Base-by-base conservation (phyloP, 2,329 filamentous ascomycete species). In the Biscogniauxia mediterranea region DNA sequence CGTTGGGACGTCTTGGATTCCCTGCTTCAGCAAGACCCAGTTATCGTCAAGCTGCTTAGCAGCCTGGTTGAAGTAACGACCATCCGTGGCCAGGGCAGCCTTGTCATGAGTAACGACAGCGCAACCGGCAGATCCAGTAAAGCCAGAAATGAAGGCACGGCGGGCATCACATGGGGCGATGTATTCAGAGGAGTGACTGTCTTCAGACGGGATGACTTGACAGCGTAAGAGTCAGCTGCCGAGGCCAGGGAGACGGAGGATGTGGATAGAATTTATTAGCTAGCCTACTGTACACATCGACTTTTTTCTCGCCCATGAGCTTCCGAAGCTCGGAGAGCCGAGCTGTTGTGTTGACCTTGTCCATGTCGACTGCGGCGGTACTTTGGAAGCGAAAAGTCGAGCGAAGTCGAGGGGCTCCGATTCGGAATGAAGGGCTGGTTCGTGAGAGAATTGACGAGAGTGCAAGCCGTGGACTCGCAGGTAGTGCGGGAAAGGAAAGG, bases 61-160 rank as follows among this genome's bases (percentile, higher is more conserved):
- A 25, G 95, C 95, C 77, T 99, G 95, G 79, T 96, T 98, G 83
- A 98, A 99, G 78, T 99, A 99, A 67, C 95, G 89, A 28, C 95
- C 95, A 75, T 99, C 95, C 28, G 95, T 99, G 13, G 95, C 92
- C 60, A 99, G 80, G 15, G 92, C 92, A 17, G 95, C 95, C 76
- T 93, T 93, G 56, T 92, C 89, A 55, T 86, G 84, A 2, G 93
- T 95, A 60, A 99, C 84, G 56, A 99, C 89, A 49, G 93, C 95
- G 66, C 92, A 96, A 61, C 95, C 95, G 52, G 95, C 94, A 9
- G 95, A 99, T 59, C 95, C 95, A 61, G 92, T 92, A 77, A 99
- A 99, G 25, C 95, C 94, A 63, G 88, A 93, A 69, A 99, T 96
- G 73, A 89, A 97, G 74, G 89, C 92, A 81, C 95, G 89, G 68